Evolutionary conservation across 225 moss, liverwort and hornwort species (phyloP), one percentile per base, ranked within the genome.

Genomic region (Pseudisothecium myosuroides): DNA sequence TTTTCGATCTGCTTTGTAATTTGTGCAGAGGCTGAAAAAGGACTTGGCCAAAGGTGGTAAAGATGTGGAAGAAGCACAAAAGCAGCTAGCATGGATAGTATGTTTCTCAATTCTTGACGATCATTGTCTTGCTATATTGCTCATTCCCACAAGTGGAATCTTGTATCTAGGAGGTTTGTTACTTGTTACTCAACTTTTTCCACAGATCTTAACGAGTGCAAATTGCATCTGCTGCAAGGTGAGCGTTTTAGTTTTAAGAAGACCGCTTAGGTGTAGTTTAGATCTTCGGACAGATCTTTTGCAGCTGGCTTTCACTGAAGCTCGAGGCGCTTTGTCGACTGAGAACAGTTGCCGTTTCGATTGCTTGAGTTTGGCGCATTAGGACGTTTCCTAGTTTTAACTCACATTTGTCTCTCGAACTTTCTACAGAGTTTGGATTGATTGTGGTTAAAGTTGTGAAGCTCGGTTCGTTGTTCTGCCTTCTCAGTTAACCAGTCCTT

Each of bases 81-180:
- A 90, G 75, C 90, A 91, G 86, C 84, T 98, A 83, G 90, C 91
- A 65, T 96, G 97, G 98, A 98, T 98, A 93, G 98, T 98, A 92
- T 93, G 97, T 93, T 89, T 49, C 88, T 76, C 84, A 76, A 76
- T 79, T 80, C 80, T 49, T 37, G 27, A 66, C 29, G 19, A 81
- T 76, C 62, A 34, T 68, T n/a, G 28, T 20, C 62, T 23, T n/a
- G 31, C 29, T 59, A 49, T 61, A 26, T 82, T 49, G 64, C 68
- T 39, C 50, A 73, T 71, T 88, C 67, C 52, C n/a, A 80, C 26
- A 50, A 64, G 61, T 58, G 69, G 75, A 71, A 85, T 88, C 24
- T 41, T 81, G n/a, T 54, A 76, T 54, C 60, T n/a, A n/a, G n/a
- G n/a, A n/a, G n/a, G n/a, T n/a, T n/a, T n/a, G n/a, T n/a, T n/a